These are phyloP conservation scores for Boletus vermiculosoides DNA, from an alignment of 768 basidiomycete genomes.

Conservation along the genomic window DNA sequence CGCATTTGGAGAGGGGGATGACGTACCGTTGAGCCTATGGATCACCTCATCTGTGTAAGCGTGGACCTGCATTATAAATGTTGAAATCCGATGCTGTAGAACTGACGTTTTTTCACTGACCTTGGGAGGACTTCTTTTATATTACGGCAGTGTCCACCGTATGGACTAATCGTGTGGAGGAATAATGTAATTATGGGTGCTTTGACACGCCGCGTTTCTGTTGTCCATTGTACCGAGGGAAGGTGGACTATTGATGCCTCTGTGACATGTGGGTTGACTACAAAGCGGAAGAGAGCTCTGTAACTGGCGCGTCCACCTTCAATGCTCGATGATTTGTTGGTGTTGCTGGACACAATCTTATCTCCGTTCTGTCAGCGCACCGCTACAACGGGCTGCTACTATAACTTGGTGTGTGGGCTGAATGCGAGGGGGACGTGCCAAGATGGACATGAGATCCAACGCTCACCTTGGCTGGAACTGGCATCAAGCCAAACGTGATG, in stretches of 20 bases:
- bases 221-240: not conserved
- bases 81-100: not conserved
- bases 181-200: not conserved
- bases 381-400: not conserved
- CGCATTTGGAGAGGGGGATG: not conserved
- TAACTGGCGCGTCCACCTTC: not conserved
- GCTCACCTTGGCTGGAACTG: not conserved
- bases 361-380: not conserved
- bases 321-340: not conserved
- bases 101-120: not conserved
- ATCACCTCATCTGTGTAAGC: conserved; percentile 5
- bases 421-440: not conserved
- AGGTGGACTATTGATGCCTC: not conserved
- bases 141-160: not conserved
- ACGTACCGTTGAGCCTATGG: not conserved
- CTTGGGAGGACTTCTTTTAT: not conserved
- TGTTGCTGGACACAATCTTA: not conserved
- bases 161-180: not conserved
- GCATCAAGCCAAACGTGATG: not conserved
- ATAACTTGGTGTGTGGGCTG: not conserved
- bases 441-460: not conserved
- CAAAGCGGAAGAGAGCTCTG: not conserved
- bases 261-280: not conserved
- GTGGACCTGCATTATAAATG: not conserved
- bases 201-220: not conserved